Evolutionary conservation across 768 basidiomycete genomes (phyloP), one percentile per base, ranked within the genome.

Genomic region (Ramaria sp.): DNA sequence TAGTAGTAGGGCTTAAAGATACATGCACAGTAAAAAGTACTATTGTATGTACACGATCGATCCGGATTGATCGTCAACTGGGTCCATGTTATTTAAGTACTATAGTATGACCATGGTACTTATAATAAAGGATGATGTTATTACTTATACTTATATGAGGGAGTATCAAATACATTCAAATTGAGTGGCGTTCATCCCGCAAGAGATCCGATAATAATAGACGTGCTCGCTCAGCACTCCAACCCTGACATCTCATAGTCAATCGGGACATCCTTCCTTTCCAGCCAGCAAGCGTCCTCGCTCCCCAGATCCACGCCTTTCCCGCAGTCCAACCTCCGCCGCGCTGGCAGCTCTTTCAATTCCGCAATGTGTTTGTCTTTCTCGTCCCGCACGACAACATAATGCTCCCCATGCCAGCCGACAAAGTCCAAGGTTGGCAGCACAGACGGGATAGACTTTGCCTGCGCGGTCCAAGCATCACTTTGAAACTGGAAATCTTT

Each of bases 341-440:
- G 69, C 41, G 78, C 69, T 4, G 83, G 82, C 31, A 84, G 67
- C 68, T 84, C 82, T 64, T 82, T 82, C 58, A 83, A 65, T 63
- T 83, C 81, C 12, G 53, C 42, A 41, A 15, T 30, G 19, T 34
- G 37, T 51, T 62, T 58, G 37, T 61, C 63, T 19, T 48, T 37
- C 13, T 53, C 59, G 33, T 45, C 38, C 33, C 82, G 73, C 52
- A 79, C 79, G 54, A 84, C 78, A 57, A 81, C 82, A 63, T 81
- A 84, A 65, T 84, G 81, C 69, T 84, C 83, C 39, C 81, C 80
- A 66, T 85, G 80, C 83, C 82, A 85, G n/a, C 83, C 83, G 1
- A 85, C 66, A 60, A 84, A 85, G 67, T 85, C 83, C 31, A 85
- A 63, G 24, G 75, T 74, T 4, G 77, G 78, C 0, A 84, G 61